Evolutionary conservation across 208 protist genomes (phyloP), one percentile per base, ranked within the genome.

Genomic region (Wallacemonas sp.): DNA sequence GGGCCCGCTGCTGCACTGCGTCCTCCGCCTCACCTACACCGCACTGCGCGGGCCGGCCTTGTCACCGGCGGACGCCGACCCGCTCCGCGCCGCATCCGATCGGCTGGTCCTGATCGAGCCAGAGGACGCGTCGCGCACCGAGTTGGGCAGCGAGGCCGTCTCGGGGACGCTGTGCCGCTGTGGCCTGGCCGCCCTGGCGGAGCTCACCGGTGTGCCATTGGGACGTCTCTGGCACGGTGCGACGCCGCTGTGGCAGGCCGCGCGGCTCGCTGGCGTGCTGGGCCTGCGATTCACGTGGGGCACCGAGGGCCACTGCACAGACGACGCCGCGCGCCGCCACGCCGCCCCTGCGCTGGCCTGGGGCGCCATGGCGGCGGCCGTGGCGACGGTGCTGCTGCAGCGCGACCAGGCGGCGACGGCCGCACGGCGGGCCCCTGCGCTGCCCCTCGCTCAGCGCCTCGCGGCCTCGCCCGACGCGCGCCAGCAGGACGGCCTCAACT

Each of bases 141-240:
- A n/a, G n/a, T n/a, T n/a, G n/a, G n/a, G n/a, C n/a, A n/a, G n/a
- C n/a, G n/a, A n/a, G n/a, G n/a, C n/a, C n/a, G n/a, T n/a, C n/a
- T n/a, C n/a, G n/a, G n/a, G n/a, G n/a, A 22, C 52, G 32, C 52
- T 59, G 31, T 59, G 52, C 20, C 8, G 26, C 4, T 14, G n/a
- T 41, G n/a, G 16, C 31, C 32, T 59, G 4, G 32, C 18, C n/a
- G 52, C 52, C 14, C 32, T 59, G 31, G 52, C 52, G 11, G 52
- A 59, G 52, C 16, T 36, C 32, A 59, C 52, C 3, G 52, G 52
- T 29, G 25, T 59, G 31, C 29, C 52, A 4, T 29, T 41, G 12
- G 52, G 52, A 2, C 3, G 20, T 8, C 29, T 59, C 31, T 59
- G 52, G 52, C 29, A 41, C 32, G 16, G 4, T 3, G 52, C 52